Base-by-base conservation (phyloP, 2,329 filamentous ascomycete species). In the Trichoderma brevicompactum region DNA sequence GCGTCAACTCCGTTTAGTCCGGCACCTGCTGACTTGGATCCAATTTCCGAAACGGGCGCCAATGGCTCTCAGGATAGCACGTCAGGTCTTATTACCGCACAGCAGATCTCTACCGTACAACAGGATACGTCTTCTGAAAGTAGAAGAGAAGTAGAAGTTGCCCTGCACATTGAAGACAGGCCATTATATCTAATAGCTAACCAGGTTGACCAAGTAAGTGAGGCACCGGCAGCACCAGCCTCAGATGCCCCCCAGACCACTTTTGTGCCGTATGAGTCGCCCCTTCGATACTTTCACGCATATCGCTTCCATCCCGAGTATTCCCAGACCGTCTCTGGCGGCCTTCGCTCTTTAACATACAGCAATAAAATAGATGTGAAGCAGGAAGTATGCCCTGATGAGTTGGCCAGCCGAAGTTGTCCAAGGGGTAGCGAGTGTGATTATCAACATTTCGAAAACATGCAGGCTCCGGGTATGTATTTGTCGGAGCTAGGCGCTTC, bases 221-320 rank as follows among this genome's bases (percentile, higher is more conserved):
- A 64, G 50, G 7, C 36, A 36, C 52, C 36, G 17, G 36, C 52
- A 28, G 52, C 38, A 19, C 56, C 54, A 8, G 64, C 49, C 36
- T 60, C 67, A 32, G 43, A 67, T 17, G 46, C 44, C 38, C 23
- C 61, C 10, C 68, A 48, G 41, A 70, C 72, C 17, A 67, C 70
- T 36, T 79, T 78, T 65, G 64, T 76, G 40, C 88, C 92, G 2
- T 99, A 99, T 78, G 84, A 91, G 74, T 96, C 92, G 74, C 91
- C 93, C 38, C 82, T 99, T 67, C 87, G 86, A 70, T 85, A 86
- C 71, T 97, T 98, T 77, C 92, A 88, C 76, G 90, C 92, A 43
- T 99, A 92, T 79, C 92, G 94, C 71, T 97, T 94, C 75, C 94
- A 98, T 74, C 92, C 92, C 38, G 82, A 86, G 59, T 98, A 89